A percentile compares a stretch with the other conserved stretches of the same genome.
Conservation (phyloP, 768 basidiomycete species). For the Porphyrellus cyaneotinctus region DNA sequence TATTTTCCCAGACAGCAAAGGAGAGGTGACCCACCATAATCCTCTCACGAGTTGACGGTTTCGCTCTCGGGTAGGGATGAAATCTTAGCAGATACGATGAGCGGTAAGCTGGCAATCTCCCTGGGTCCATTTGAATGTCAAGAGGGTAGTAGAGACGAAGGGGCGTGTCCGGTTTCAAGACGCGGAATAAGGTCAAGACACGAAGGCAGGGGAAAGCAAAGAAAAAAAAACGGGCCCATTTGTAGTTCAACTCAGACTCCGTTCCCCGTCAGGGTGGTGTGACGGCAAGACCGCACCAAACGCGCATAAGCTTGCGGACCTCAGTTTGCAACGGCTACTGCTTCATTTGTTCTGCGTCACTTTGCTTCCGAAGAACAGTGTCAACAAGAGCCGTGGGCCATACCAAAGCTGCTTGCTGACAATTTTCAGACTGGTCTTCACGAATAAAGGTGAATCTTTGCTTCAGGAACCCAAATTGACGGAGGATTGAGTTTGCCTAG, state of each 20-base stretch:
- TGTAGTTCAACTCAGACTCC: constrained; percentile 16
- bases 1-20: constrained; percentile 6
- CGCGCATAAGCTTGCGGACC: constrained; percentile 17
- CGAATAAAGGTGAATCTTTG: constrained; percentile 5
- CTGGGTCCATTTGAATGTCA: constrained; percentile 14
- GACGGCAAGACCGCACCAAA: constrained; percentile 29
- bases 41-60: constrained; percentile 23
- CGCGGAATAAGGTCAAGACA: not conserved
- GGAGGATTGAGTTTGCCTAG: not conserved
- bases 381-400: not conserved
- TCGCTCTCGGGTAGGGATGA: constrained; percentile 29
- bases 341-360: constrained; percentile 3
- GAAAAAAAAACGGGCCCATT: constrained; percentile 11
- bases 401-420: not conserved
- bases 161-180: not conserved
- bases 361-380: constrained; percentile 17
- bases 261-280: constrained; percentile 21
- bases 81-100: constrained; percentile 28
- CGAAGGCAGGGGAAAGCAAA: not conserved
- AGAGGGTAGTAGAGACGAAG: not conserved
- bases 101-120: constrained; percentile 22
- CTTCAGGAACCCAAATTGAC: not conserved
- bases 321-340: constrained; percentile 14
- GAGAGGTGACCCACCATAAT: constrained; percentile 16
- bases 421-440: not conserved